phyloP scores from a whole-genome alignment of 805 yeast genomes.

The Scheffersomyces spartinae region DNA sequence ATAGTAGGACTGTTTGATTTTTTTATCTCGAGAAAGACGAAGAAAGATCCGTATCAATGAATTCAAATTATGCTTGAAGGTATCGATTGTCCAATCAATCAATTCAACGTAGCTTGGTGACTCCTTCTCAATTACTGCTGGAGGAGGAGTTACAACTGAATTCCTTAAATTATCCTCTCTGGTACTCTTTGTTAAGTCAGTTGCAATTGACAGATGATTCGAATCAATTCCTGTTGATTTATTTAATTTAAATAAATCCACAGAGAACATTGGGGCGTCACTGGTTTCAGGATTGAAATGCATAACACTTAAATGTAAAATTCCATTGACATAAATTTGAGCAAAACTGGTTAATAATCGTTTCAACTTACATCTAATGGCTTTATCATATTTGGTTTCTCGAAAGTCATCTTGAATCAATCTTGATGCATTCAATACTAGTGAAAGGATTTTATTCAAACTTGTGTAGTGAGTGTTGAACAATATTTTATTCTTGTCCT shows the following conservation, averaged over 20 bases:
- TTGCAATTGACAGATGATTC: no score
- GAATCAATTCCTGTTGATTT: no score
- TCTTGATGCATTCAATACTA: constrained; percentile 44
- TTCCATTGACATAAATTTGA: constrained; percentile 54
- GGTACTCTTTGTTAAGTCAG: background rate
- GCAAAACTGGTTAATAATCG: constrained; percentile 44
- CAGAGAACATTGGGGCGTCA: constrained; percentile 17
- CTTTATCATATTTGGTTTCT: constrained; percentile 32
- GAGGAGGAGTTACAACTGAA: background rate
- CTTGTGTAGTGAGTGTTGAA: constrained; percentile 44
- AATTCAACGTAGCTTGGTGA: no score
- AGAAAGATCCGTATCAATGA: constrained; percentile 17
- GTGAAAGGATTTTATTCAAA: constrained; percentile 40
- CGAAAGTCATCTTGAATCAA: constrained; percentile 40
- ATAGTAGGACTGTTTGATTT: constrained; percentile 20
- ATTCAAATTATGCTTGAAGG: constrained; percentile 21
- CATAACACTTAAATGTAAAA: constrained; percentile 40
- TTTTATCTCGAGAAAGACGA: constrained; percentile 21
- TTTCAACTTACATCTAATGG: constrained; percentile 39
- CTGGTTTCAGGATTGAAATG: constrained; percentile 14
- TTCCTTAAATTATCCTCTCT: background rate
- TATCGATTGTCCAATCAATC: constrained; percentile 26
- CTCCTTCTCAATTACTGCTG: background rate
- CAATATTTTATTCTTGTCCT: constrained; percentile 36
- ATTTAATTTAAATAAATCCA: constrained; percentile 18